Base-by-base conservation (phyloP, 148 eudicot species). In the Heliosperma pusillum region DNA sequence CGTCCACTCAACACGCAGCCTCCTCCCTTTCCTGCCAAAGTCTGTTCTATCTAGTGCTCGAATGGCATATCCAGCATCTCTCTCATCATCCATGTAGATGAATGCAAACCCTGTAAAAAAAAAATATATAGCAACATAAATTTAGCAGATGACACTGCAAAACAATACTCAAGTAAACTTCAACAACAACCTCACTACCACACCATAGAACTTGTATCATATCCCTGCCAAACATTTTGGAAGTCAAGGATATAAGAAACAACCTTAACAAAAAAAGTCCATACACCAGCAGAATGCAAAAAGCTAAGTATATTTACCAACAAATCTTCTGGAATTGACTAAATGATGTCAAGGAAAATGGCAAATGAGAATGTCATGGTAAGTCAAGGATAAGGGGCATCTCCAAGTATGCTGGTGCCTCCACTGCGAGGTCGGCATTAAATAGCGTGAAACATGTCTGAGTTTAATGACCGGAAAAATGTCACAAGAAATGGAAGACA, bases 1-100 rank as follows among this genome's bases (percentile, higher is more conserved):
- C 7, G 97, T 89, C 98, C 97, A 93, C 79, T 93, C 98, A 69
- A 93, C 95, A 74, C 93, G 95, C 79, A 93, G 94, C 36, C 91
- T 87, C 22, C 97, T 90, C 4, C 98, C 97, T 79, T 89, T 93
- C 77, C 97, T 87, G 45, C 98, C 98, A 84, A 86, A 93, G 78
- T 91, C 94, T 13, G 83, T 76, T 3, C 90, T 82, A 79, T 93
- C 97, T 70, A 93, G 95, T 22, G 84, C 88, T 70, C 94, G 85
- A 56, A 93, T 93, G 45, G 98, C 98, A 88, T 89, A 93, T 73
- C 86, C 92, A 27, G 97, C 98, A 88, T 93, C 98, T 71, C 95
- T 82, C 61, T 91, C 98, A 83, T 91, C 95, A 21, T 89, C 95
- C 98, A 93, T 93, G 55, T 91, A 89, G 52, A 93, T 82, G 69